A percentile compares a stretch with the other conserved stretches of the same genome.
phyloP scores from a whole-genome alignment of 805 yeast species.

The Saturnispora saitoi region DNA sequence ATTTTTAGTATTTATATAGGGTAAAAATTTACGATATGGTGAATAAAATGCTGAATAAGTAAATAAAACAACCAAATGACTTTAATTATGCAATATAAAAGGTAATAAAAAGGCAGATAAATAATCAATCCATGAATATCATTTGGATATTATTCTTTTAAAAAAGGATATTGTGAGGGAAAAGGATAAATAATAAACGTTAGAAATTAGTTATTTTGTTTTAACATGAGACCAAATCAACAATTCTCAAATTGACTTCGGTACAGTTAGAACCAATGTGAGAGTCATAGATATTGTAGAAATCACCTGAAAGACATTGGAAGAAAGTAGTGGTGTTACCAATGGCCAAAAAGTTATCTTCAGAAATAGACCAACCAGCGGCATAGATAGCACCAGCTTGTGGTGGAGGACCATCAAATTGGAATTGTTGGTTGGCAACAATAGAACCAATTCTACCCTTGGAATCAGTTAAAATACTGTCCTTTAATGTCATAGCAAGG shows the following conservation, averaged over 20 bases:
- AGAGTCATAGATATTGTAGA: conserved; percentile 50
- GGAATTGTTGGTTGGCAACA: conserved; percentile 58
- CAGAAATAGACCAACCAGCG: conserved; percentile 42
- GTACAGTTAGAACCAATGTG: conserved; percentile 38
- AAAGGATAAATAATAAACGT: neutral
- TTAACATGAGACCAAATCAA: conserved; percentile 39
- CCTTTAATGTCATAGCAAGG: conserved; percentile 36
- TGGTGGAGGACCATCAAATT: conserved; percentile 59
- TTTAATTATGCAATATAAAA: neutral
- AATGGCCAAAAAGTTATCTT: conserved; percentile 39
- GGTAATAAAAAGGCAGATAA: neutral
- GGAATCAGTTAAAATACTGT: conserved; percentile 37
- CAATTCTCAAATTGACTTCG: conserved; percentile 36
- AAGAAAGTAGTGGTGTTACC: conserved; percentile 42
- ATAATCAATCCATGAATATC: neutral
- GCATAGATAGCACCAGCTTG: conserved; percentile 50
- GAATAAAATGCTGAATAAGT: neutral
- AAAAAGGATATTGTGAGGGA: neutral
- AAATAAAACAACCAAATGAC: too few species aligned
- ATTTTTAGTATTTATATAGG: neutral
- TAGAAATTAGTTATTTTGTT: neutral
- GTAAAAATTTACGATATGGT: neutral
- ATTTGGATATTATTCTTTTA: neutral
- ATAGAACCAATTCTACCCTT: conserved; percentile 49
- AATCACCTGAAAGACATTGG: conserved; percentile 49